These are phyloP conservation scores for Remersonia thermophila DNA, from an alignment of 2,329 filamentous ascomycete species.

Conservation along the genomic window DNA sequence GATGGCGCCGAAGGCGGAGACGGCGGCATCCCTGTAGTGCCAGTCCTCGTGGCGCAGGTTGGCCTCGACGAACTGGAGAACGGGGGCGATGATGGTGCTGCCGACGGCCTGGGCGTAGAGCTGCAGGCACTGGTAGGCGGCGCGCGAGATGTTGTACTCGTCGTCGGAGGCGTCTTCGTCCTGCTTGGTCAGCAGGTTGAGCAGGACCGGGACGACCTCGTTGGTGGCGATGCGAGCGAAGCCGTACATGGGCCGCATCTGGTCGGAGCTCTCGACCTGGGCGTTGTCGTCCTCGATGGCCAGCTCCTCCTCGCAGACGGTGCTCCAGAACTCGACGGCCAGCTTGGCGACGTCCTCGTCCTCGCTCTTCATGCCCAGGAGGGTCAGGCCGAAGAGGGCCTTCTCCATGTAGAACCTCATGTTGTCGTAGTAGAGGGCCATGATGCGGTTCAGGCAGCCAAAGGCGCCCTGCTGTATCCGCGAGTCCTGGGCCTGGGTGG, in stretches of 20 bases:
- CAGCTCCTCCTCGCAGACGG: conserved; percentile 98
- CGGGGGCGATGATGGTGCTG: conserved; percentile 69
- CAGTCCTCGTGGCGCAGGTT: conserved; percentile 87
- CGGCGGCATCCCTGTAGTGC: conserved; percentile 88
- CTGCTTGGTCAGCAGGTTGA: conserved; percentile 85
- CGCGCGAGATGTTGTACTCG: conserved; percentile 92
- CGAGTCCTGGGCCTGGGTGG: conserved; percentile 82
- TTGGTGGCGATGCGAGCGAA: conserved; percentile 86
- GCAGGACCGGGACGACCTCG: conserved; percentile 86
- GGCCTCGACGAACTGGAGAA: conserved; percentile 81
- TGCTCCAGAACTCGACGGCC: conserved; percentile 98
- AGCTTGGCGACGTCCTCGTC: conserved; percentile 98
- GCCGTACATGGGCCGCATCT: conserved; percentile 88
- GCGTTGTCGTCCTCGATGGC: conserved; percentile 95
- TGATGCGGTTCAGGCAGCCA: conserved; percentile 95
- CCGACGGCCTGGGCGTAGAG: conserved; percentile 90
- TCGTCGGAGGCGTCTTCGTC: conserved; percentile 95
- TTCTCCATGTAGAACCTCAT: conserved; percentile 99
- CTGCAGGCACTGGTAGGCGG: conserved; percentile 91
- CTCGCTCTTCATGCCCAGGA: conserved; percentile 95
- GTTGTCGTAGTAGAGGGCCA: conserved; percentile 97
- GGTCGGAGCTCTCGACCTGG: conserved; percentile 59
- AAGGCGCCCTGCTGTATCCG: conserved; percentile 94
- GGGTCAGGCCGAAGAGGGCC: conserved; percentile 91
- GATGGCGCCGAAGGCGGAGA: conserved; percentile 94